Conservation (phyloP, 352 stramenopile genomes). For the Globisporangium abappressorium region DNA sequence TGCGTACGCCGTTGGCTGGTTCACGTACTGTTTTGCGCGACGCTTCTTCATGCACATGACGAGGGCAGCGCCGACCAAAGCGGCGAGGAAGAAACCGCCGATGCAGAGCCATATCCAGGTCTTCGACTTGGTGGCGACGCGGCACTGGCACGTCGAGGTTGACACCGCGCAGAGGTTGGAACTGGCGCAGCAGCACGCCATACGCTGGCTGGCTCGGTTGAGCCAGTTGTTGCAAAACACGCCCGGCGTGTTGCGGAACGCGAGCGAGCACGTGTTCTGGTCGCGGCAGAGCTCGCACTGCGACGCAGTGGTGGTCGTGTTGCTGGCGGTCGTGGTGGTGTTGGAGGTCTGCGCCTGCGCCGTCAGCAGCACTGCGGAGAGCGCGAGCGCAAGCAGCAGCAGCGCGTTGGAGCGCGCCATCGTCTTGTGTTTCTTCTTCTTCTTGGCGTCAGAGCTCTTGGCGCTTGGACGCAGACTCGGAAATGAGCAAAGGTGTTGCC, state of each 20-base stretch:
- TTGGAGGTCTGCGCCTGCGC: slow-evolving; percentile 4
- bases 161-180: slow-evolving; percentile 27
- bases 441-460: not conserved
- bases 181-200: slow-evolving; percentile 52
- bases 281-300: slow-evolving; percentile 57
- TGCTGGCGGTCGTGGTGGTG: slow-evolving; percentile 8
- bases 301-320: slow-evolving; percentile 1
- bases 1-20: not conserved
- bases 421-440: not conserved
- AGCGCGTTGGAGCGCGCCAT: not conserved
- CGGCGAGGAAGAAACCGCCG: slow-evolving; percentile 26
- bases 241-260: slow-evolving; percentile 37
- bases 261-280: slow-evolving; percentile 33
- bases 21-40: slow-evolving; percentile 18
- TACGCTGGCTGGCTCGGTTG: slow-evolving; percentile 24
- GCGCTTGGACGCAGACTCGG: not conserved
- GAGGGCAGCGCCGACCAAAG: slow-evolving; percentile 28
- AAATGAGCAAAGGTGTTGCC: not conserved
- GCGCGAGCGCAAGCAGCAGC: slow-evolving; percentile 3
- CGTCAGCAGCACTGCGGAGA: slow-evolving; percentile 1
- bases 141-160: slow-evolving; percentile 41
- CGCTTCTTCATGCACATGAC: slow-evolving; percentile 37
- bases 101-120: slow-evolving; percentile 28
- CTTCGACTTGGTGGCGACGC: slow-evolving; percentile 7
- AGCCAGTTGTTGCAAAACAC: slow-evolving; percentile 59